Evolutionary conservation across 495 filamentous ascomycete species (phyloP).

Genomic region (Aspergillus wentii): DNA sequence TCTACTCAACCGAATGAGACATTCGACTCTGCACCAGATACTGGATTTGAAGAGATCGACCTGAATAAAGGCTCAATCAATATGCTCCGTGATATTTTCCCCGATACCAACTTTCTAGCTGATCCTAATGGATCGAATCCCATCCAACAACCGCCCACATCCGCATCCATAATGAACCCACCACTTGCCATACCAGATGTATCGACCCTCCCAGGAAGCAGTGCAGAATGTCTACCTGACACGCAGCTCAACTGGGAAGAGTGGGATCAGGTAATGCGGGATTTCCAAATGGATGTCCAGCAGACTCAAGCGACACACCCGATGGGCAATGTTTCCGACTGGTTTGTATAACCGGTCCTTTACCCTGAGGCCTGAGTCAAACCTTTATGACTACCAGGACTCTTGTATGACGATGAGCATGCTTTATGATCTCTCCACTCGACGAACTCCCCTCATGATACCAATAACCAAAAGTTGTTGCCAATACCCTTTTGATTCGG

Average conservation of each 20-base stretch:
- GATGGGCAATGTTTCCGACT: constrained; percentile 27
- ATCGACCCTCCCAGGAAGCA: constrained; percentile 2
- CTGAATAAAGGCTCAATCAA: constrained; percentile 24
- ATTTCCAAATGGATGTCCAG: constrained; percentile 42
- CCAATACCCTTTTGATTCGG: too few species aligned
- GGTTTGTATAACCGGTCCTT: constrained; percentile 20
- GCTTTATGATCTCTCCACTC: too few species aligned
- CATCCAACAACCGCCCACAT: background rate
- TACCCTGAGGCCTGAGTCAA: too few species aligned
- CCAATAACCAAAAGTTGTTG: too few species aligned
- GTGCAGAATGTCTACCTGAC: too few species aligned
- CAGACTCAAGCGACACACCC: constrained; percentile 15
- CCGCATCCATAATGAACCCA: constrained; percentile 3
- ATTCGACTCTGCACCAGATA: background rate
- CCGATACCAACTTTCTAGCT: constrained; percentile 23
- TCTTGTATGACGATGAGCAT: too few species aligned
- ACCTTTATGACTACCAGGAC: too few species aligned
- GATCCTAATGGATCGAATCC: constrained; percentile 4
- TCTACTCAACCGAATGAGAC: background rate
- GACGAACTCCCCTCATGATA: too few species aligned
- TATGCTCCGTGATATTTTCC: constrained; percentile 27
- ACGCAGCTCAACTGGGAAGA: constrained; percentile 35
- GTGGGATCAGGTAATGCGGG: constrained; percentile 48
- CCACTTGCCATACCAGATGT: constrained; percentile 3
- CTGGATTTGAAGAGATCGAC: constrained; percentile 23